Percentiles rank a stretch among this genome's conserved stretches.
Conservation (phyloP, 2,329 filamentous ascomycete species). For the Apiospora koreana region DNA sequence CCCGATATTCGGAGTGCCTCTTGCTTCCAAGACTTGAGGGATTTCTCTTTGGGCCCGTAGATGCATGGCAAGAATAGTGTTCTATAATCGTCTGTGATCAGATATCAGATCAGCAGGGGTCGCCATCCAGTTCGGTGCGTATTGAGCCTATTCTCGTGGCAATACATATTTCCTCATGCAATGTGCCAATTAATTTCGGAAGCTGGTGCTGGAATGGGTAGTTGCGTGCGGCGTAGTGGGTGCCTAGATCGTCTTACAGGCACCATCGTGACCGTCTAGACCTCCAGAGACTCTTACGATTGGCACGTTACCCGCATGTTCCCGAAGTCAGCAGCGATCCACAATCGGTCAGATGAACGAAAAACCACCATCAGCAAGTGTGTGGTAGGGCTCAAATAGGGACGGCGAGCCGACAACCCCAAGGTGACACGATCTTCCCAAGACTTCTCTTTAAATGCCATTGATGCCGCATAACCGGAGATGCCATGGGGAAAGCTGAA, state of each 20-base stretch:
- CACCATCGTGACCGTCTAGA: not conserved
- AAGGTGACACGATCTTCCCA: not conserved
- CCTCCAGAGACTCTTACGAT: not conserved
- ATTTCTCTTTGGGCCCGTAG: not conserved
- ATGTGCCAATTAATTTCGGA: constrained; percentile 6
- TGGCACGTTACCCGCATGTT: not conserved
- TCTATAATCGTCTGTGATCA: not conserved
- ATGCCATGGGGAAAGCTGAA: not conserved
- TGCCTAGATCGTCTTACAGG: not conserved
- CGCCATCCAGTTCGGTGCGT: not conserved
- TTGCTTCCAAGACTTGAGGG: not conserved
- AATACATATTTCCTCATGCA: not conserved
- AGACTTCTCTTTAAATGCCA: not conserved
- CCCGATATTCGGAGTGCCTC: not conserved
- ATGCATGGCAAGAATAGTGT: not conserved
- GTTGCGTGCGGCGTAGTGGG: not conserved
- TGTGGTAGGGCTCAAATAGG: not conserved
- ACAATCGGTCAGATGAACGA: not conserved
- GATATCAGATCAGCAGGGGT: not conserved
- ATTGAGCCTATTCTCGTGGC: not conserved
- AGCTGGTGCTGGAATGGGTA: not conserved
- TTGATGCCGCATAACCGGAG: not conserved
- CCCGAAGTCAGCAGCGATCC: not conserved
- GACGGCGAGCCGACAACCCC: not conserved
- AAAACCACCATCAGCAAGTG: not conserved